These are phyloP conservation scores for Sordariomycetes sp. DNA, from an alignment of 2,329 filamentous ascomycete genomes.

Conservation along the genomic window DNA sequence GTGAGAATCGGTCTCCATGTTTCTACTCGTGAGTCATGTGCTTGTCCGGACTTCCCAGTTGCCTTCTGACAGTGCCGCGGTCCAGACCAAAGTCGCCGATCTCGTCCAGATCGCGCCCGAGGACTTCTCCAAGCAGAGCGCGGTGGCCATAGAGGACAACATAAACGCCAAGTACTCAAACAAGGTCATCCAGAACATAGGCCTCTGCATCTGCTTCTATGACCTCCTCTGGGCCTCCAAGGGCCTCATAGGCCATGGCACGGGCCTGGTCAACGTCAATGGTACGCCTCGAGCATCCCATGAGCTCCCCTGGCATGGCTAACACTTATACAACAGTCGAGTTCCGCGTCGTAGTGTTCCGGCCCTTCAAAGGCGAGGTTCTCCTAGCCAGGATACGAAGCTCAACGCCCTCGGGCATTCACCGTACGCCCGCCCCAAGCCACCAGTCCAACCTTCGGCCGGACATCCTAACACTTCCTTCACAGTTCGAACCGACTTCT, in stretches of 20 bases:
- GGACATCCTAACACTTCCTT: neutral
- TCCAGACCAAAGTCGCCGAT: constrained; percentile 83
- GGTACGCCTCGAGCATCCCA: constrained; percentile 35
- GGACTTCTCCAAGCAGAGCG: constrained; percentile 76
- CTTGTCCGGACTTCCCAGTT: neutral
- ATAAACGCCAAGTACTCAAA: constrained; percentile 97
- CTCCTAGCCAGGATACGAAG: constrained; percentile 75
- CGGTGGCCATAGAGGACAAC: constrained; percentile 84
- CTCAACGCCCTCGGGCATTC: constrained; percentile 61
- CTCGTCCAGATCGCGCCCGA: constrained; percentile 85
- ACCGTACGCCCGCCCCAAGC: constrained; percentile 29
- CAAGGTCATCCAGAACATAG: constrained; percentile 88
- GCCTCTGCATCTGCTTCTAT: constrained; percentile 87
- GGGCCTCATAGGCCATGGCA: constrained; percentile 86
- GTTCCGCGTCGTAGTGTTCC: constrained; percentile 87
- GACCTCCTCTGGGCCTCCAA: constrained; percentile 85
- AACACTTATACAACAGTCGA: constrained; percentile 58
- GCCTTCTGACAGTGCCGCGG: neutral
- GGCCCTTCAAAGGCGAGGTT: constrained; percentile 92
- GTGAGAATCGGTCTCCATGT: constrained; percentile 25
- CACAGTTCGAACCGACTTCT: constrained; percentile 71
- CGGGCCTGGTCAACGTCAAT: constrained; percentile 88
- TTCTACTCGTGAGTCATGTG: constrained; percentile 38
- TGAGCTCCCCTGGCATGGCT: neutral
- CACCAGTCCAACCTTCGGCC: neutral